Percentiles rank a stretch among this genome's conserved stretches.
Conservation (phyloP, 176 grass and related monocot genomes). For the Paspalum vaginatum region DNA sequence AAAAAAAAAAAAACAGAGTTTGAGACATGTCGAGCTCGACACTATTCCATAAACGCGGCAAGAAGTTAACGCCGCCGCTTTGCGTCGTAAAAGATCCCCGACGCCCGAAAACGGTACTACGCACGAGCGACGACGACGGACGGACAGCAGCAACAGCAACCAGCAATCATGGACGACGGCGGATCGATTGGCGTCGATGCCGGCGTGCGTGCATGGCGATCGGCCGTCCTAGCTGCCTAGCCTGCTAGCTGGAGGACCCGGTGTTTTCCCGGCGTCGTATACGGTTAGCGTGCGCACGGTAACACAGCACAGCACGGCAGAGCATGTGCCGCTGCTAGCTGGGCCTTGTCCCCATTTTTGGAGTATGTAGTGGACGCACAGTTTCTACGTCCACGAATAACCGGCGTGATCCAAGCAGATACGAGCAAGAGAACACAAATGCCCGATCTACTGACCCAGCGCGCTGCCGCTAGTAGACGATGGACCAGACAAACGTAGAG, state of each 20-base stretch:
- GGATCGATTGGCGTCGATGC: background rate
- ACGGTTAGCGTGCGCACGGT: background rate
- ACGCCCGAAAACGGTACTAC: background rate
- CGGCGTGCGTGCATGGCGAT: constrained; percentile 14
- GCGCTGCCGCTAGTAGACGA: background rate
- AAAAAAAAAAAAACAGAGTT: no score
- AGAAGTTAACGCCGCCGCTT: constrained; percentile 29
- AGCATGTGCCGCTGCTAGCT: constrained; percentile 23
- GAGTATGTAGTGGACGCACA: constrained; percentile 14
- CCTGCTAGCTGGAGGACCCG: background rate
- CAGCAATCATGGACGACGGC: constrained; percentile 34
- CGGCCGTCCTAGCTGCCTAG: background rate
- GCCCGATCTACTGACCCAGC: background rate
- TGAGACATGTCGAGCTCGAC: constrained; percentile 47
- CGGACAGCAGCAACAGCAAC: no score
- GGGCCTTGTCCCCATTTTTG: constrained; percentile 14
- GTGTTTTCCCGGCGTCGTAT: constrained; percentile 31
- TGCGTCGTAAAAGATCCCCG: background rate
- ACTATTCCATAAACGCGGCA: constrained; percentile 38
- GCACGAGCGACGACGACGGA: background rate
- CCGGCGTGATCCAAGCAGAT: background rate
- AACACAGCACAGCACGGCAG: background rate
- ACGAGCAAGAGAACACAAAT: constrained; percentile 6
- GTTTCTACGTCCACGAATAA: constrained; percentile 32
- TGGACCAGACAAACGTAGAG: constrained; percentile 22